These are phyloP conservation scores for Alternaria alternata DNA, from an alignment of 2,329 filamentous ascomycete species.

Conservation along the genomic window DNA sequence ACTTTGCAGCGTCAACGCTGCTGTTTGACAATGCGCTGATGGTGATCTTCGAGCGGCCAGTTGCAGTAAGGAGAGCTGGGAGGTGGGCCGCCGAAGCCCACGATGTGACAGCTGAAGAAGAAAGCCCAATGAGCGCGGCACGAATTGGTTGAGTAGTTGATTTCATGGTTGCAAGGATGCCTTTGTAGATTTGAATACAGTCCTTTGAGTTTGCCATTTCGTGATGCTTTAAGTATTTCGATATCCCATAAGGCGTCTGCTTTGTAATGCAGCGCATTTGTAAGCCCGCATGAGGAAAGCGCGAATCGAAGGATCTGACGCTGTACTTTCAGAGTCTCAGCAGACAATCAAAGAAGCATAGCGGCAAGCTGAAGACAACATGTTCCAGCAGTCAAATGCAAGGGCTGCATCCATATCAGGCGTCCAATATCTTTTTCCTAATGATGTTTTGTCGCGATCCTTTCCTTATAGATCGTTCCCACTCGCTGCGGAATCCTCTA, in stretches of 20 bases:
- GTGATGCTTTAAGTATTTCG: neutral
- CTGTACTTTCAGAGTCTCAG: neutral
- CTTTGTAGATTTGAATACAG: neutral
- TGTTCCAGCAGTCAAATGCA: neutral
- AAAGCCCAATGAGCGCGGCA: conserved; percentile 66
- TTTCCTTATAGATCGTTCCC: neutral
- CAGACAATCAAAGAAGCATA: neutral
- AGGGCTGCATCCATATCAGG: neutral
- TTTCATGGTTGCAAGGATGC: neutral
- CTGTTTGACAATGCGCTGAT: conserved; percentile 60
- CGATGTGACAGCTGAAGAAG: conserved; percentile 58
- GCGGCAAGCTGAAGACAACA: neutral
- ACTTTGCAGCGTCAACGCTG: conserved; percentile 50
- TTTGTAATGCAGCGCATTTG: conserved; percentile 7
- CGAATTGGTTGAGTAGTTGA: conserved; percentile 54
- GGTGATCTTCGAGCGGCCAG: conserved; percentile 46
- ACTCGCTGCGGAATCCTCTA: neutral
- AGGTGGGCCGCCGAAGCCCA: conserved; percentile 67
- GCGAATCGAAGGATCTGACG: neutral
- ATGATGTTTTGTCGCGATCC: neutral
- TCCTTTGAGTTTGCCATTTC: neutral
- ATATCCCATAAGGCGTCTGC: neutral
- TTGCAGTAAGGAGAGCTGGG: conserved; percentile 62
- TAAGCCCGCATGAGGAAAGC: neutral
- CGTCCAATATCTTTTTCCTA: neutral